phyloP scores from a whole-genome alignment of 2,329 filamentous ascomycete species.

The Apiospora sp. region DNA sequence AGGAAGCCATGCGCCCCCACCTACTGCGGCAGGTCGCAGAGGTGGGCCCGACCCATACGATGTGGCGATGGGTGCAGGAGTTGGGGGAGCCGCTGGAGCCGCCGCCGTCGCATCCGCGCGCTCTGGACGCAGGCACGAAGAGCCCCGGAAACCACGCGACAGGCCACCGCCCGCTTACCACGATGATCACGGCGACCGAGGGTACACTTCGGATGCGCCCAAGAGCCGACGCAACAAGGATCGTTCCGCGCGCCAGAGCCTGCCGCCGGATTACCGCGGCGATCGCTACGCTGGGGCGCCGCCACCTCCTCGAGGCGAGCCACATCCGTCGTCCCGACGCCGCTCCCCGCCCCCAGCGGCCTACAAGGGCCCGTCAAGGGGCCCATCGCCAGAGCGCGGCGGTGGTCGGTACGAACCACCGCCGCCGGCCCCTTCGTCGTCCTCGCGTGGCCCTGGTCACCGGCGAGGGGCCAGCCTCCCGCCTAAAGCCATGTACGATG shows the following conservation, averaged over 20 bases:
- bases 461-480: slow-evolving; percentile 3
- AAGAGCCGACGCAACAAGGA: slow-evolving; percentile 21
- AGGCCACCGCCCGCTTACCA: neutral
- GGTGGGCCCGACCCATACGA: slow-evolving; percentile 14
- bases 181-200: slow-evolving; percentile 1
- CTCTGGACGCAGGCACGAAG: neutral
- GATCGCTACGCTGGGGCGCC: neutral
- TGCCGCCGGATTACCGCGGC: neutral
- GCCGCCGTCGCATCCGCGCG: neutral
- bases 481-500: slow-evolving; percentile 1
- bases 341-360: neutral
- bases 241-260: slow-evolving; percentile 8
- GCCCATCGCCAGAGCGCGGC: neutral
- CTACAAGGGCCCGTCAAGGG: neutral
- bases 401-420: neutral
- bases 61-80: neutral
- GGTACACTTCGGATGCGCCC: slow-evolving; percentile 18
- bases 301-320: neutral
- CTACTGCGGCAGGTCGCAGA: neutral
- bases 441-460: neutral
- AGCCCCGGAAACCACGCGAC: neutral
- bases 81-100: neutral
- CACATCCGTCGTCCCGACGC: neutral
- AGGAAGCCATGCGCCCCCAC: neutral
- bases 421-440: slow-evolving; percentile 1